These are phyloP conservation scores for Cordyceps cateniannulata DNA, from an alignment of 2,329 filamentous ascomycete genomes.

Conservation along the genomic window DNA sequence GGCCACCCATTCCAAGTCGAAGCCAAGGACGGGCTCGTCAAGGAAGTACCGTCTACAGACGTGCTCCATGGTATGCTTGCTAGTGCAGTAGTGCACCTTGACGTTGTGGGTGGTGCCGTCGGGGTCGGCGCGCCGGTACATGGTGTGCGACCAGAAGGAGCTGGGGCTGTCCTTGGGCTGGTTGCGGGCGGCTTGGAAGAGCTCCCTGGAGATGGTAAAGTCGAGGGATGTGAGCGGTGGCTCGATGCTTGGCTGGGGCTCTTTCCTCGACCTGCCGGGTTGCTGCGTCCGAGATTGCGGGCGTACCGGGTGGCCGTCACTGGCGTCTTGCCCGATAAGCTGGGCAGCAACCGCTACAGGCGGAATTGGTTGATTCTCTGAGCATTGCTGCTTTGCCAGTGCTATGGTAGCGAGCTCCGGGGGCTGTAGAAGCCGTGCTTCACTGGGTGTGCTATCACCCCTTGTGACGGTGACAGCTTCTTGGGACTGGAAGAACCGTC, in stretches of 20 bases:
- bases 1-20: constrained; percentile 80
- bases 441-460: neutral
- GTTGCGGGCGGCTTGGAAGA: constrained; percentile 42
- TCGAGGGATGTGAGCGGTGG: constrained; percentile 33
- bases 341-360: neutral
- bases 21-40: constrained; percentile 66
- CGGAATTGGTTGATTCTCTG: neutral
- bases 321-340: neutral
- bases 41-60: constrained; percentile 60
- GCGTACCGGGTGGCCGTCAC: neutral
- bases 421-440: neutral
- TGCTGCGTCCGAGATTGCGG: neutral
- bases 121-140: constrained; percentile 52
- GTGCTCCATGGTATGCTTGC: constrained; percentile 58
- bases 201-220: constrained; percentile 40
- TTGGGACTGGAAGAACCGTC: constrained; percentile 7
- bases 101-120: constrained; percentile 45
- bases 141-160: constrained; percentile 61
- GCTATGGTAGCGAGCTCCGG: neutral
- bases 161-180: constrained; percentile 36
- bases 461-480: neutral
- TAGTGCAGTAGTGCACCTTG: constrained; percentile 72
- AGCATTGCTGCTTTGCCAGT: neutral
- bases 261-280: neutral
- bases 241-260: neutral